Conservation (phyloP, 306 rosid species). For the Senna tora region DNA sequence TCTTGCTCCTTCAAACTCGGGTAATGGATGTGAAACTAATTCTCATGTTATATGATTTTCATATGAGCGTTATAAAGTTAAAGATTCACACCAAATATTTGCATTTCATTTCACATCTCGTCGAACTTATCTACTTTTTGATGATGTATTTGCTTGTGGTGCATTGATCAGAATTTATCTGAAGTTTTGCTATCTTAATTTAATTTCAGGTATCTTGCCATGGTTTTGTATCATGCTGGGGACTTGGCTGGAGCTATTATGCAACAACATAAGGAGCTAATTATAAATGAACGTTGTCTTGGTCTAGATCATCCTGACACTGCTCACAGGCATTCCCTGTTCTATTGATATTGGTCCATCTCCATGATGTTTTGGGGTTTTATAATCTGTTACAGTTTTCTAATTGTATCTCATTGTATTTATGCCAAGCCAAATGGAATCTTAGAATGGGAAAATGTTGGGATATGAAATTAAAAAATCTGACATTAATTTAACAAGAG, state of each 20-base stretch:
- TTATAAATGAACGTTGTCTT: conserved; percentile 94
- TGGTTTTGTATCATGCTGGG: conserved; percentile 98
- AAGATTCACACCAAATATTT: background rate
- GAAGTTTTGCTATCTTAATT: conserved; percentile 10
- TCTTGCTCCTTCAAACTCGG: conserved; percentile 16
- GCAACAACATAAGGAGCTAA: conserved; percentile 97
- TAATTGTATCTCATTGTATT: background rate
- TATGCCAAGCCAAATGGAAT: background rate
- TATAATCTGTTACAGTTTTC: conserved; percentile 24
- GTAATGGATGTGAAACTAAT: conserved; percentile 9
- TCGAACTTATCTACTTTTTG: conserved; percentile 1
- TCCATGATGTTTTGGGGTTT: conserved; percentile 27
- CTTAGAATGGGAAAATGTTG: conserved; percentile 19
- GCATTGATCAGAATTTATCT: conserved; percentile 14
- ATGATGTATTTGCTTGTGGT: conserved; percentile 21
- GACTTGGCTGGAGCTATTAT: conserved; percentile 98
- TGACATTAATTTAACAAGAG: background rate
- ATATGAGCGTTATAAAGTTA: conserved; percentile 12
- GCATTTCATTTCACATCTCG: background rate
- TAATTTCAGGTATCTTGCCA: conserved; percentile 93
- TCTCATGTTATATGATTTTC: conserved; percentile 5
- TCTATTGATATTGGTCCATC: conserved; percentile 24
- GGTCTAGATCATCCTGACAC: conserved; percentile 99
- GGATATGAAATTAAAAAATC: background rate
- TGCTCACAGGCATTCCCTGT: conserved; percentile 79